Conservation (phyloP, 2,329 filamentous ascomycete species). For the Pestalotiopsis sp. region DNA sequence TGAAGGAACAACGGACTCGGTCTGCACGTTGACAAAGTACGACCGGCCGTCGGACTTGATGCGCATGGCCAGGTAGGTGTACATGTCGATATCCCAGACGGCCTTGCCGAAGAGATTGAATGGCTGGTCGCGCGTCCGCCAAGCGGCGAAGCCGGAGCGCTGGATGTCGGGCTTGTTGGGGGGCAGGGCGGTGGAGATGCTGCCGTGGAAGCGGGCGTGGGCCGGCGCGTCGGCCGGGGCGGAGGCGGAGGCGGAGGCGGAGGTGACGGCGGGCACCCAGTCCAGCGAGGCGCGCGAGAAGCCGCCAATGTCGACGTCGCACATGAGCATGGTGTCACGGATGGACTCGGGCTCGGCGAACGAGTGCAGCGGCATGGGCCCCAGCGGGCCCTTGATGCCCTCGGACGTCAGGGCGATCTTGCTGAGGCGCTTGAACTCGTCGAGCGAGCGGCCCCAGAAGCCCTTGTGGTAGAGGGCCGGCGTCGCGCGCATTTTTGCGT, state of each 20-base stretch:
- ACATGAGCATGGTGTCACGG: conserved; percentile 73
- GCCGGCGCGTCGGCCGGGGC: conserved; percentile 34
- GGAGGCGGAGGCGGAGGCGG: not conserved
- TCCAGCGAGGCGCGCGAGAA: conserved; percentile 77
- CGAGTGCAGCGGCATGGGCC: conserved; percentile 65
- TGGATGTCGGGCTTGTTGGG: conserved; percentile 72
- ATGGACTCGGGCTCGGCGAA: conserved; percentile 58
- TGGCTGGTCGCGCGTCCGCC: conserved; percentile 77
- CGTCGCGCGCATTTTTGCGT: conserved; percentile 48
- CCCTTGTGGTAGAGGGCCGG: conserved; percentile 51
- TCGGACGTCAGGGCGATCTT: conserved; percentile 69
- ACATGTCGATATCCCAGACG: conserved; percentile 88
- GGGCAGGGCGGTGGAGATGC: conserved; percentile 85
- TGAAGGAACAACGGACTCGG: conserved; percentile 89
- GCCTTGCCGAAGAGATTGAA: conserved; percentile 83
- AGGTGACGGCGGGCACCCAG: conserved; percentile 45
- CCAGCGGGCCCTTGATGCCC: conserved; percentile 65
- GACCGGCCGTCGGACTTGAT: conserved; percentile 89
- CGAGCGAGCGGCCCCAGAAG: conserved; percentile 60
- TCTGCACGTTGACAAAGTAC: conserved; percentile 96
- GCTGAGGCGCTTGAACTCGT: conserved; percentile 61
- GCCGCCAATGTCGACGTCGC: conserved; percentile 84
- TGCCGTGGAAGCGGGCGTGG: conserved; percentile 83
- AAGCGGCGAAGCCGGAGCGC: conserved; percentile 86
- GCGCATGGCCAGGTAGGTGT: conserved; percentile 82